Evolutionary conservation across 2,329 filamentous ascomycete species (phyloP), one percentile per base, ranked within the genome.

Genomic region (Fusarium sp.): DNA sequence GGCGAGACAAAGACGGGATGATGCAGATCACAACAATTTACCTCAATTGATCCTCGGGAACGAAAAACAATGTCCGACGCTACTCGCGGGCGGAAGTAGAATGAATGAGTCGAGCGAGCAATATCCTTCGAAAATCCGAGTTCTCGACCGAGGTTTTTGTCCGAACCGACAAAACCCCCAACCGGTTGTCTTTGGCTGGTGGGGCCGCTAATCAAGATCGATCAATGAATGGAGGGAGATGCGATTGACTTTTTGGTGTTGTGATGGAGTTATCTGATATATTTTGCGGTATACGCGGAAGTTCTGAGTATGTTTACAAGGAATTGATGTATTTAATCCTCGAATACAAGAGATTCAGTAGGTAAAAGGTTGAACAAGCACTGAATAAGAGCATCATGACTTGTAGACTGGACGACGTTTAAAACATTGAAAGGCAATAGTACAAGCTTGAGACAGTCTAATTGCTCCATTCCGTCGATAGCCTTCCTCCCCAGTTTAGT

Each of bases 91-190:
- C 44, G 39, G 62, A 60, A 50, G 35, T 35, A 26, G 26, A 57
- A 35, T 42, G 26, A 59, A 28, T 13, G n/a, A 23, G 11, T 49
- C 57, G 16, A 24, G 38, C 15, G 28, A 57, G 47, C 37, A 57
- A 28, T 26, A 15, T 13, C 20, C 43, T 50, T 64, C 61, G 61
- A 64, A 64, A 59, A 59, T 65, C 61, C 62, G 62, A 65, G 50
- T 57, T 43, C 52, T 64, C 60, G 59, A 64, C 61, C 59, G 61
- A 64, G 41, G 41, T 16, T 59, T 59, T 62, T 33, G 41, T 21
- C 62, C 54, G 60, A 65, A 65, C 53, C 46, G 60, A 65, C 53
- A 57, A 29, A 63, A 41, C 42, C 60, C 60, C 46, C 62, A 65
- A 65, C 43, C 38, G 35, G 21, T 31, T 23, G 26, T 44, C 20